A percentile compares a stretch with the other conserved stretches of the same genome.
phyloP scores from a whole-genome alignment of 306 rosid genomes.

The Abrus precatorius region DNA sequence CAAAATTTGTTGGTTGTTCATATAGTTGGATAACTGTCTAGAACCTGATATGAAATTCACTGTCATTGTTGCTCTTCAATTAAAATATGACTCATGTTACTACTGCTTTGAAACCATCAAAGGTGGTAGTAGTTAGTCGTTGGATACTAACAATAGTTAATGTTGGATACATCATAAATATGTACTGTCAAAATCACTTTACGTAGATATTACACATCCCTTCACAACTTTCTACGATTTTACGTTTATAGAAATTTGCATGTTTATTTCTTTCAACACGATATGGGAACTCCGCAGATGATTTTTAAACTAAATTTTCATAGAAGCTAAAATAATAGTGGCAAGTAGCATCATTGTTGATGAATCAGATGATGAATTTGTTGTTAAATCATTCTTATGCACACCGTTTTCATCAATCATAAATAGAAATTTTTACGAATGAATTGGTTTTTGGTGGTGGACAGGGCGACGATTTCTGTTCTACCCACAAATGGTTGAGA shows the following conservation, averaged over 20 bases:
- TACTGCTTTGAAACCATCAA: background rate
- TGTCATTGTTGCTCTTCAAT: background rate
- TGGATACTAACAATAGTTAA: background rate
- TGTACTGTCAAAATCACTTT: background rate
- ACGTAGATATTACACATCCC: background rate
- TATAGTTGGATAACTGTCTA: slow-evolving; percentile 10
- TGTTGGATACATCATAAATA: background rate
- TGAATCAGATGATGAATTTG: background rate
- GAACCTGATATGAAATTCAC: background rate
- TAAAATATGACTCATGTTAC: background rate
- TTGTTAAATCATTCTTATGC: background rate
- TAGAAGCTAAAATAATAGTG: background rate
- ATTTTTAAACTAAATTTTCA: background rate
- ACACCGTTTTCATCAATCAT: background rate
- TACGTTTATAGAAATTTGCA: background rate
- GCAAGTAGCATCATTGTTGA: background rate
- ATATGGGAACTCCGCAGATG: background rate
- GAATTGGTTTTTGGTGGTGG: slow-evolving; percentile 18
- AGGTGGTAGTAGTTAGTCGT: slow-evolving; percentile 16
- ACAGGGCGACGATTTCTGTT: background rate
- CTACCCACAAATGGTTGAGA: background rate
- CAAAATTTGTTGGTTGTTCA: slow-evolving; percentile 29
- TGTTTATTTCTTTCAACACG: background rate
- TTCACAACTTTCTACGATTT: background rate
- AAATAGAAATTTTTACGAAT: background rate